These are phyloP conservation scores for Nemania sp. DNA, from an alignment of 2,329 filamentous ascomycete genomes.

Conservation along the genomic window DNA sequence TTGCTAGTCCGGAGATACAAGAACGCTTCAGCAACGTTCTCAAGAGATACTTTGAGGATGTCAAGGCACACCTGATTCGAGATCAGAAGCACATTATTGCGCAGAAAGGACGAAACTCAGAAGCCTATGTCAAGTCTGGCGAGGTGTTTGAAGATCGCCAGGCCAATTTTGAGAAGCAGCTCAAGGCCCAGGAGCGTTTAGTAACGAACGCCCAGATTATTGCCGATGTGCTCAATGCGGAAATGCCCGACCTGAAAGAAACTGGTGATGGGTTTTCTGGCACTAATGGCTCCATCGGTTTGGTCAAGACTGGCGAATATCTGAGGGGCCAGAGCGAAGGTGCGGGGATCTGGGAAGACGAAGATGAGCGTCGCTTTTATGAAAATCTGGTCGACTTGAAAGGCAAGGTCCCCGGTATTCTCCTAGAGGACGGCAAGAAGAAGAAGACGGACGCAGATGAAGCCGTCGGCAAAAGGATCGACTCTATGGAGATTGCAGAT, in stretches of 20 bases:
- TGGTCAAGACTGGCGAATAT: slow-evolving; percentile 94
- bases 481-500: slow-evolving; percentile 56
- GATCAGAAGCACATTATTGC: slow-evolving; percentile 87
- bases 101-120: slow-evolving; percentile 92
- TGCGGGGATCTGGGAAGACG: slow-evolving; percentile 96
- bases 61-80: slow-evolving; percentile 84
- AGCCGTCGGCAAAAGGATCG: slow-evolving; percentile 75
- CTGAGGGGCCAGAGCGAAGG: slow-evolving; percentile 87
- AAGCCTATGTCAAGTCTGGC: slow-evolving; percentile 97
- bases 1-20: slow-evolving; percentile 76
- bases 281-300: slow-evolving; percentile 79
- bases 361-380: slow-evolving; percentile 96
- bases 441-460: slow-evolving; percentile 86
- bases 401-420: slow-evolving; percentile 90
- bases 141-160: slow-evolving; percentile 98
- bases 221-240: slow-evolving; percentile 82
- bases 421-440: slow-evolving; percentile 93
- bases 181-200: slow-evolving; percentile 90
- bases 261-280: slow-evolving; percentile 70
- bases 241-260: slow-evolving; percentile 93
- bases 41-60: slow-evolving; percentile 87
- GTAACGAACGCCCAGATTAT: slow-evolving; percentile 88
- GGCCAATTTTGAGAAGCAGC: slow-evolving; percentile 90
- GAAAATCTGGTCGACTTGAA: slow-evolving; percentile 95
- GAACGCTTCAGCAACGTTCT: slow-evolving; percentile 86